Conservation (phyloP, 371 early-diverging fungal genomes). For the Mucor irregularis region DNA sequence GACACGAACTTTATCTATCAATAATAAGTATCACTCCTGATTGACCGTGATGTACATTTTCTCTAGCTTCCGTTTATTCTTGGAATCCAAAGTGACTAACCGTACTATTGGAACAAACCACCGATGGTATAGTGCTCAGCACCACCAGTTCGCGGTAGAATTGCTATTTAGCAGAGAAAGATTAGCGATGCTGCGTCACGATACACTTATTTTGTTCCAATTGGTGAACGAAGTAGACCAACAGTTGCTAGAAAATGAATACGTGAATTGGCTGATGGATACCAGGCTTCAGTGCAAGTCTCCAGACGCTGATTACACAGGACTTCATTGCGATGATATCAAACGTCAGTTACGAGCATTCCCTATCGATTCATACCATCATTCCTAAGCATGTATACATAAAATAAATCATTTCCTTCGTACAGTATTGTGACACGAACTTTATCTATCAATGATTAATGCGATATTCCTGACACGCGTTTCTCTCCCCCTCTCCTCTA, state of each 20-base stretch:
- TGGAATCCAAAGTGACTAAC: slow-evolving; percentile 16
- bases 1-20: too few species aligned
- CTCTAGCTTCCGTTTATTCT: slow-evolving; percentile 25
- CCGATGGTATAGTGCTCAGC: slow-evolving; percentile 39
- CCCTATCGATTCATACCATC: slow-evolving; percentile 7
- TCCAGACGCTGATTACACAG: slow-evolving; percentile 14
- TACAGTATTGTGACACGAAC: too few species aligned
- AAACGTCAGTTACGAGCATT: slow-evolving; percentile 19
- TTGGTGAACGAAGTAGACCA: slow-evolving; percentile 57
- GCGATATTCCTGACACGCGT: too few species aligned
- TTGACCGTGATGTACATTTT: too few species aligned
- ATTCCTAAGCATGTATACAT: too few species aligned
- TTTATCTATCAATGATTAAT: too few species aligned
- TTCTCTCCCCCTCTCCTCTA: too few species aligned
- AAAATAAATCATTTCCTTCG: too few species aligned
- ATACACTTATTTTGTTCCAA: slow-evolving; percentile 57
- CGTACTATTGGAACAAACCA: slow-evolving; percentile 13
- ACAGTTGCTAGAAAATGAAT: slow-evolving; percentile 56
- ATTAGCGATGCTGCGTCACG: slow-evolving; percentile 58
- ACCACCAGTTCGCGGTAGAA: slow-evolving; percentile 53
- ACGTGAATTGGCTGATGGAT: slow-evolving; percentile 64
- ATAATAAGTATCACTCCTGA: too few species aligned
- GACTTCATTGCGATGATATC: slow-evolving; percentile 22
- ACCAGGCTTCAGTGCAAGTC: slow-evolving; percentile 43
- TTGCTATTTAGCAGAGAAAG: slow-evolving; percentile 57